Percentiles rank a stretch among this genome's conserved stretches.
These are phyloP conservation scores for Sungouiozyma ichnusensis DNA, from an alignment of 805 yeast species.

Conservation along the genomic window DNA sequence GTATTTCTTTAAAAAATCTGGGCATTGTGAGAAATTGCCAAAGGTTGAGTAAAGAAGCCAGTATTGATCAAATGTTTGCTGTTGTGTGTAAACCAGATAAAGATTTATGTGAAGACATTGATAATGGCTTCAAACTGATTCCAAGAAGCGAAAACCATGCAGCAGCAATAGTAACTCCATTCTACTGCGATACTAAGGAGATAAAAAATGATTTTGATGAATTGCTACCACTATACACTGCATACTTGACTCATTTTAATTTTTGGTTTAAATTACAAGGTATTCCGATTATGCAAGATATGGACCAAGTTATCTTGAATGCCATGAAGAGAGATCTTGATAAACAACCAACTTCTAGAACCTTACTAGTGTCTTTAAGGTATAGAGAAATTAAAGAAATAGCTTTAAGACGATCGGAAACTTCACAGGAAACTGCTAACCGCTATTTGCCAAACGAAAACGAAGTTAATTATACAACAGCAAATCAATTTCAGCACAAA, in stretches of 20 bases:
- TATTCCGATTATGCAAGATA: slow-evolving; percentile 40
- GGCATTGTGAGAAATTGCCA: slow-evolving; percentile 19
- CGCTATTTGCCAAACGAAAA: neutral
- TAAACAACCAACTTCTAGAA: slow-evolving; percentile 12
- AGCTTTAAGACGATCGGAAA: slow-evolving; percentile 15
- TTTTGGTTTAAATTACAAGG: slow-evolving; percentile 38
- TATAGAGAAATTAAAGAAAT: slow-evolving; percentile 32
- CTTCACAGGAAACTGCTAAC: neutral
- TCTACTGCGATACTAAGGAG: slow-evolving; percentile 11
- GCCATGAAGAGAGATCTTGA: slow-evolving; percentile 46
- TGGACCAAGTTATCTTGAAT: slow-evolving; percentile 38
- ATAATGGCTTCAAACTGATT: slow-evolving; percentile 8
- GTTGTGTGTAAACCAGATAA: slow-evolving; percentile 7
- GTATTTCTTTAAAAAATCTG: slow-evolving; percentile 7
- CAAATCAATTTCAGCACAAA: slow-evolving; percentile 6
- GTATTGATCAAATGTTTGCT: slow-evolving; percentile 24
- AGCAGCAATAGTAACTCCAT: slow-evolving; percentile 14
- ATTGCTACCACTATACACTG: slow-evolving; percentile 21
- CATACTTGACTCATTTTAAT: slow-evolving; percentile 22
- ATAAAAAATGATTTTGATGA: slow-evolving; percentile 8
- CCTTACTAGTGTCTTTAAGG: slow-evolving; percentile 28
- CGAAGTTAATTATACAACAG: neutral
- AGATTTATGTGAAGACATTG: slow-evolving; percentile 3
- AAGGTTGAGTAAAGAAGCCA: slow-evolving; percentile 18
- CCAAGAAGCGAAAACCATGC: slow-evolving; percentile 17